Evolutionary conservation across 1,284 basidiomycete genomes (phyloP).

Genomic region (Flammula alnicola): DNA sequence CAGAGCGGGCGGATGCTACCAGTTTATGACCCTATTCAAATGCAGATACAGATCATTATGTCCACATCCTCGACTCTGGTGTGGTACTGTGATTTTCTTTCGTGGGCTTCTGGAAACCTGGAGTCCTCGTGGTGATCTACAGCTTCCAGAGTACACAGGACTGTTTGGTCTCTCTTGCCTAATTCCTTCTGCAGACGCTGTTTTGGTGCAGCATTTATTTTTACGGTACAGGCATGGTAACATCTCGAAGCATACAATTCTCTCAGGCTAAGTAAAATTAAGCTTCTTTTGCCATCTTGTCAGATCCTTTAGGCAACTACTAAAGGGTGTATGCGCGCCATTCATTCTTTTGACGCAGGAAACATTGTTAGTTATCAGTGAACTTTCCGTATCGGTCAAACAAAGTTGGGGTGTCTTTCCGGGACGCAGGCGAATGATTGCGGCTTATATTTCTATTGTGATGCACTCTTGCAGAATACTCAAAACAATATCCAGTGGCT

Average conservation of each 20-base stretch:
- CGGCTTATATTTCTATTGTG: background rate
- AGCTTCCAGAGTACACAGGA: background rate
- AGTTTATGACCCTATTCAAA: background rate
- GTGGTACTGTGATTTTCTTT: background rate
- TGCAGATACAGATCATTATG: background rate
- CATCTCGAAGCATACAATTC: background rate
- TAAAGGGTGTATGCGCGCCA: background rate
- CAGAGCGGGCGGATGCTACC: background rate
- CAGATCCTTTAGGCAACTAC: background rate
- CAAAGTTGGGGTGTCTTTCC: background rate
- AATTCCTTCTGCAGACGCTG: background rate
- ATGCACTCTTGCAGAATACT: background rate
- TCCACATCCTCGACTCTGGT: conserved; percentile 1
- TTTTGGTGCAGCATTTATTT: background rate
- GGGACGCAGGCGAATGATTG: too few species aligned
- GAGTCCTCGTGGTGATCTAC: background rate
- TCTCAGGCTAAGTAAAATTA: conserved; percentile 3
- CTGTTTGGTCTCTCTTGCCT: too few species aligned
- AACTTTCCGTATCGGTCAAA: background rate
- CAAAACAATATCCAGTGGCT: too few species aligned
- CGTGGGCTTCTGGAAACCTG: conserved; percentile 2
- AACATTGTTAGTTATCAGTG: background rate
- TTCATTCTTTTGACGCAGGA: background rate
- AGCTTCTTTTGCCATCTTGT: background rate
- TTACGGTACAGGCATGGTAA: conserved; percentile 3